Evolutionary conservation across 805 yeast genomes (phyloP), one percentile per base, ranked within the genome.

Genomic region (Ogataea wickerhamii): DNA sequence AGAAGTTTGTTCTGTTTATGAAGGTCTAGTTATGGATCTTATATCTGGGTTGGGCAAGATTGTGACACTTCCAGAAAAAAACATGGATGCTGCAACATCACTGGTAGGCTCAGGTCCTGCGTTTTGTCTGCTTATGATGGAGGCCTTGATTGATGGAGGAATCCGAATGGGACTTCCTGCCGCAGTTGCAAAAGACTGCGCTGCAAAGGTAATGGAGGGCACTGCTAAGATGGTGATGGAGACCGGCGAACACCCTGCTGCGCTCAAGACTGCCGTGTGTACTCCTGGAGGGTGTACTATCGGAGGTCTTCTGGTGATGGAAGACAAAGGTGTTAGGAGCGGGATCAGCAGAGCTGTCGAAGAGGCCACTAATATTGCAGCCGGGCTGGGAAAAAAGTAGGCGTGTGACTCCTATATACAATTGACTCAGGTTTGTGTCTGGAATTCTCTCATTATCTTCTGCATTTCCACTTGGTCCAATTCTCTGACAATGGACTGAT

Each of bases 201-300:
- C 98, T 8, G 85, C 95, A 20, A 91, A 88, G 64, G 96, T 91
- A 14, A 72, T 88, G 78, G 89, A 83, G 60, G 98, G 98, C 18
- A 85, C 97, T 11, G 91, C 93, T 12, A 80, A 79, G 63, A 85
- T 93, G 96, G 89, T 82, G 1, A 74, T 81, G 46, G 76, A 78
- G 48, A 80, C 88, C 8, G 88, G 87, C 3, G 77, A 72, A 30
- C 96, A 91, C 56, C 98, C 98, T 8, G 91, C 93, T 14, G 87
- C 76, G 10, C 73, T 93, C 59, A 86, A 86, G 58, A 80, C 84
- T 58, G 82, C 80, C 52, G 93, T 93, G 6, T 88, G 96, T 58
- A 93, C 98, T 0, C 98, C 98, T 18, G 98, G 93, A 21, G 98
- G 98, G 23, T 89, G 97, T 35, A 93, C 98, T 4, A 93, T 93